A percentile compares a stretch with the other conserved stretches of the same genome.
phyloP scores from a whole-genome alignment of 805 yeast genomes.

The Dipodascus geniculatus region DNA sequence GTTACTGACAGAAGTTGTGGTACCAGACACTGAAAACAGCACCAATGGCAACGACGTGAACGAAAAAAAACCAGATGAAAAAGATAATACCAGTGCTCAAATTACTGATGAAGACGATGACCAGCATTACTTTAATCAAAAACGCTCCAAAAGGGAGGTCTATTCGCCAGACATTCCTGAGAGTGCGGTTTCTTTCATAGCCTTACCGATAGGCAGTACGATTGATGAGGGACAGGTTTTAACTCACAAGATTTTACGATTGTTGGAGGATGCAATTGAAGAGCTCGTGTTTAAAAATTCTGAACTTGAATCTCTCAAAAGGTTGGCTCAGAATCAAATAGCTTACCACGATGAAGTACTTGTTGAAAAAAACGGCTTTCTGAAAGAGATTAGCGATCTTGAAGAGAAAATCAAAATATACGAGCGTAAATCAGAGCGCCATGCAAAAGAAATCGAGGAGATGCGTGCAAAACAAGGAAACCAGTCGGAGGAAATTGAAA shows the following conservation, averaged over 20 bases:
- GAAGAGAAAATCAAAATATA: constrained; percentile 14
- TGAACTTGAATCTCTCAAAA: constrained; percentile 38
- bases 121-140: constrained; percentile 12
- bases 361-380: constrained; percentile 35
- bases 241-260: constrained; percentile 53
- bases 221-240: constrained; percentile 24
- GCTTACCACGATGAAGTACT: constrained; percentile 33
- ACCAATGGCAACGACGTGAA: background rate
- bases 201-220: constrained; percentile 7
- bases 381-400: constrained; percentile 33
- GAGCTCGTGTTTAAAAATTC: constrained; percentile 32
- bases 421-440: constrained; percentile 19
- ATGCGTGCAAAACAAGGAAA: constrained; percentile 11
- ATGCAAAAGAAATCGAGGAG: constrained; percentile 4
- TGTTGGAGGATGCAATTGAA: constrained; percentile 37
- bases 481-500: constrained; percentile 19
- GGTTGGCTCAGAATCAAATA: constrained; percentile 30
- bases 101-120: constrained; percentile 5
- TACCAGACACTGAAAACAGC: constrained; percentile 5
- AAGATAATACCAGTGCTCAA: background rate
- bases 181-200: background rate
- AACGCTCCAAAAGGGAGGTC: constrained; percentile 12
- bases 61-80: background rate
- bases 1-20: constrained; percentile 13
- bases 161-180: background rate